phyloP scores from a whole-genome alignment of 352 stramenopile genomes.

The Phytophthora sansomeana region DNA sequence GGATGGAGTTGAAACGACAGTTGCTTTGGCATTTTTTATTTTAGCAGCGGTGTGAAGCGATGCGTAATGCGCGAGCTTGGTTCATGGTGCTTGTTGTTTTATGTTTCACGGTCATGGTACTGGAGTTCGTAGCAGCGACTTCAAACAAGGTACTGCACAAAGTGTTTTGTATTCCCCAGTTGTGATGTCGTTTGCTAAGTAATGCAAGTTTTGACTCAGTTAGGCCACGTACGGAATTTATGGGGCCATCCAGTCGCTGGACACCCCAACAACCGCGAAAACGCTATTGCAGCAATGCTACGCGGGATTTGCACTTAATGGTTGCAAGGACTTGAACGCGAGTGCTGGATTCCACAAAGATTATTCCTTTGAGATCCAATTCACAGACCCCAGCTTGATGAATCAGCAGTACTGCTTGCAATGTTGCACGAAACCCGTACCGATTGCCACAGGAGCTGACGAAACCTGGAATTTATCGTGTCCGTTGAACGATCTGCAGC shows the following conservation, averaged over 20 bases:
- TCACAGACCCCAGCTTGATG: constrained; percentile 50
- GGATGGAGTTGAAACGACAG: constrained; percentile 15
- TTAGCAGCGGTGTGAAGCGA: not conserved
- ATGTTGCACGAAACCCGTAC: constrained; percentile 80
- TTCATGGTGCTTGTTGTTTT: constrained; percentile 14
- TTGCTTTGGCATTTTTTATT: constrained; percentile 17
- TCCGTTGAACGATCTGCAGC: constrained; percentile 69
- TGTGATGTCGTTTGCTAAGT: constrained; percentile 10
- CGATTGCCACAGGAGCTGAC: constrained; percentile 50
- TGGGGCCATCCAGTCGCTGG: constrained; percentile 61
- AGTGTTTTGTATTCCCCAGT: not conserved
- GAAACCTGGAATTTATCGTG: constrained; percentile 85
- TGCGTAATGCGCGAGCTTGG: constrained; percentile 11
- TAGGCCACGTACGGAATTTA: constrained; percentile 69
- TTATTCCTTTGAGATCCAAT: constrained; percentile 64
- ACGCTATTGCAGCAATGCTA: constrained; percentile 67
- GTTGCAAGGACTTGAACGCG: constrained; percentile 60
- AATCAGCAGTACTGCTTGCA: constrained; percentile 70
- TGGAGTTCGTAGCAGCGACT: not conserved
- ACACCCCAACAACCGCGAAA: constrained; percentile 42
- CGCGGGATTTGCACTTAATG: constrained; percentile 66
- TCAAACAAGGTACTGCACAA: constrained; percentile 20
- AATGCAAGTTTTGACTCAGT: not conserved
- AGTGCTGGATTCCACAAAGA: constrained; percentile 53
- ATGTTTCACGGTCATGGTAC: not conserved